phyloP scores from a whole-genome alignment of 2,329 filamentous ascomycete species.

The Ophiostoma pallidulum region DNA sequence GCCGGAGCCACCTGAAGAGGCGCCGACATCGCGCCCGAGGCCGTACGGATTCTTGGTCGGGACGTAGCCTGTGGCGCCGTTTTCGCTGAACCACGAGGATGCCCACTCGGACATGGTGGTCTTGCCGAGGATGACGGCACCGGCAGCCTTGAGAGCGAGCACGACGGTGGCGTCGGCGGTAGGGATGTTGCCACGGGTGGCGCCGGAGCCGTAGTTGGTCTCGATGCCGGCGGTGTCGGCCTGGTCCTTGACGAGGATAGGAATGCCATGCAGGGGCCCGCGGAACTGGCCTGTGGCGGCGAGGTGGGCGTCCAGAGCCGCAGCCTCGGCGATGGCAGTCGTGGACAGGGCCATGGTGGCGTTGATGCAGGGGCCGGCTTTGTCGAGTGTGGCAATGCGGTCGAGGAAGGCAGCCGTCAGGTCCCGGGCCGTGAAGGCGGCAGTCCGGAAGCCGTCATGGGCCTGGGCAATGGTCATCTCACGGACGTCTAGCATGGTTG shows the following conservation, averaged over 20 bases:
- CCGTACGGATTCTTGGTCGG: constrained; percentile 19
- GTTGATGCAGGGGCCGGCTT: constrained; percentile 16
- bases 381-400: constrained; percentile 16
- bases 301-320: constrained; percentile 14
- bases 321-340: constrained; percentile 16
- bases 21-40: constrained; percentile 16
- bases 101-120: constrained; percentile 19
- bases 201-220: constrained; percentile 17
- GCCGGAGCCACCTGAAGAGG: constrained; percentile 16
- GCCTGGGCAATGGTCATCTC: constrained; percentile 17
- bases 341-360: constrained; percentile 17
- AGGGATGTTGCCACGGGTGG: constrained; percentile 13
- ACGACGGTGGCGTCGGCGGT: constrained; percentile 17
- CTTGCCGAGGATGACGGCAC: constrained; percentile 19
- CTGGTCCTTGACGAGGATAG: constrained; percentile 18
- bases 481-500: not conserved
- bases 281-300: constrained; percentile 12
- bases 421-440: constrained; percentile 9
- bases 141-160: constrained; percentile 15
- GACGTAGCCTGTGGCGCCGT: constrained; percentile 13
- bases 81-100: constrained; percentile 14
- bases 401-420: not conserved
- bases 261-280: constrained; percentile 18
- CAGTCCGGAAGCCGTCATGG: constrained; percentile 14
- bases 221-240: constrained; percentile 18